Evolutionary conservation across 768 basidiomycete genomes (phyloP).

Genomic region (Scleroderma citrinum): DNA sequence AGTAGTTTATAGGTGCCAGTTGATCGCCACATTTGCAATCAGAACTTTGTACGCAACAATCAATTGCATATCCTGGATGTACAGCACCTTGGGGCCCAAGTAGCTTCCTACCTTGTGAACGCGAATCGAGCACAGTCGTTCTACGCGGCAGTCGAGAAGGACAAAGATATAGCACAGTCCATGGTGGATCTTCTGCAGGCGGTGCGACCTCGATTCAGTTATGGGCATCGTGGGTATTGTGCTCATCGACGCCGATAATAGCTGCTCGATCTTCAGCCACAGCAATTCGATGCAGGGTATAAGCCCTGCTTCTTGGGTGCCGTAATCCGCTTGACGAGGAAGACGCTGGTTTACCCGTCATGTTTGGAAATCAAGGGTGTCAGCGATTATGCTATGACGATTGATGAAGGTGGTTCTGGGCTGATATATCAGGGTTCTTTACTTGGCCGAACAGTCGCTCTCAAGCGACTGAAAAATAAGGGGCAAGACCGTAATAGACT

Average conservation of each 20-base stretch:
- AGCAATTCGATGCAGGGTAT: slow-evolving; percentile 20
- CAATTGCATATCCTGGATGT: slow-evolving; percentile 19
- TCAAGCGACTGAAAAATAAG: slow-evolving; percentile 23
- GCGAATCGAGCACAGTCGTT: slow-evolving; percentile 11
- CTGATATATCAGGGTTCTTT: slow-evolving; percentile 26
- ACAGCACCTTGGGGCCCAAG: slow-evolving; percentile 18
- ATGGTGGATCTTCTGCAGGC: slow-evolving; percentile 25
- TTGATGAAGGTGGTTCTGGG: slow-evolving; percentile 27
- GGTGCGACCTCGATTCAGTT: background rate
- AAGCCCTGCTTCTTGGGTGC: slow-evolving; percentile 24
- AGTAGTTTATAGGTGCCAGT: slow-evolving; percentile 11
- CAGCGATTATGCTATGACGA: slow-evolving; percentile 7
- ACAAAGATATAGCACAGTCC: slow-evolving; percentile 16
- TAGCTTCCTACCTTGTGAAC: slow-evolving; percentile 16
- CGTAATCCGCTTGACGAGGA: slow-evolving; percentile 24
- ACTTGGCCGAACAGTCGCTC: slow-evolving; percentile 22
- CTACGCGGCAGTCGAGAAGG: slow-evolving; percentile 11
- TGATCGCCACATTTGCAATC: slow-evolving; percentile 15
- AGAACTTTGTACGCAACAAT: slow-evolving; percentile 4
- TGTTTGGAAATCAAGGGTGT: slow-evolving; percentile 18
- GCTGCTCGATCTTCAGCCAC: slow-evolving; percentile 21
- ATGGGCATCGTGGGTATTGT: background rate
- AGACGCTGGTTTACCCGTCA: slow-evolving; percentile 23
- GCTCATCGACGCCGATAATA: slow-evolving; percentile 5
- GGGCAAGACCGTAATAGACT: slow-evolving; percentile 18